Percentiles rank a stretch among this genome's conserved stretches.
Evolutionary conservation across 805 yeast genomes (phyloP).

Genomic region (Vanderwaltozyma tropicalis): DNA sequence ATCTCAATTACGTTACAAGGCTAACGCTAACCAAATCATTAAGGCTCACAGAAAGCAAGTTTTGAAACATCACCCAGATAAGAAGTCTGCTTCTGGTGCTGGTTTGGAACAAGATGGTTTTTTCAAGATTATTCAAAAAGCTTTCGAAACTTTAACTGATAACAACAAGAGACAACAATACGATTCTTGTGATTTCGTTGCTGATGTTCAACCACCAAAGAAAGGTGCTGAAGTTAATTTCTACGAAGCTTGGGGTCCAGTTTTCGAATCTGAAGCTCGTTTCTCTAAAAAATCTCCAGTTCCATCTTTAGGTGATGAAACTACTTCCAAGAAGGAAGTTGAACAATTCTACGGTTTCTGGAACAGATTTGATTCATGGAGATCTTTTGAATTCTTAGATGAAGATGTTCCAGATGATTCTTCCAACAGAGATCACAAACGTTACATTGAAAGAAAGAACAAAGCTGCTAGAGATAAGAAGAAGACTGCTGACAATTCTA

Average conservation of each 20-base stretch:
- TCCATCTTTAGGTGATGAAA: constrained; percentile 63
- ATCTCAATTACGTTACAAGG: constrained; percentile 80
- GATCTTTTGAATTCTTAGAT: constrained; percentile 93
- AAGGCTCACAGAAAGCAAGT: constrained; percentile 96
- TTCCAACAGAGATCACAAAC: constrained; percentile 97
- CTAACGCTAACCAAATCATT: constrained; percentile 87
- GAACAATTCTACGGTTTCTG: constrained; percentile 86
- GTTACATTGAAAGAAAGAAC: constrained; percentile 96
- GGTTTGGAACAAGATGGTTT: constrained; percentile 89
- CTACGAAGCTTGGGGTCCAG: constrained; percentile 86
- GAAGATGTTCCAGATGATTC: constrained; percentile 99
- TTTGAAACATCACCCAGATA: constrained; percentile 95
- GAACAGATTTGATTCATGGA: constrained; percentile 94
- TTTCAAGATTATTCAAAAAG: constrained; percentile 96
- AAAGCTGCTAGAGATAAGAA: constrained; percentile 92
- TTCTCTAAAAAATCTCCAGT: constrained; percentile 88
- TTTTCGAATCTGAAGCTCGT: constrained; percentile 81
- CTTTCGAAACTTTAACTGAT: constrained; percentile 82
- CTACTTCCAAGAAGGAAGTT: constrained; percentile 67
- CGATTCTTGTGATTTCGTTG: constrained; percentile 88
- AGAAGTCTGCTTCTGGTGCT: constrained; percentile 80
- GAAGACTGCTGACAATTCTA: constrained; percentile 93
- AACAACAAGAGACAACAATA: constrained; percentile 81
- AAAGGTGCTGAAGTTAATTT: constrained; percentile 62
- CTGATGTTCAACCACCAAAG: constrained; percentile 75